Conservation (phyloP, 139 green algal species). For the Chlorella sorokiniana region DNA sequence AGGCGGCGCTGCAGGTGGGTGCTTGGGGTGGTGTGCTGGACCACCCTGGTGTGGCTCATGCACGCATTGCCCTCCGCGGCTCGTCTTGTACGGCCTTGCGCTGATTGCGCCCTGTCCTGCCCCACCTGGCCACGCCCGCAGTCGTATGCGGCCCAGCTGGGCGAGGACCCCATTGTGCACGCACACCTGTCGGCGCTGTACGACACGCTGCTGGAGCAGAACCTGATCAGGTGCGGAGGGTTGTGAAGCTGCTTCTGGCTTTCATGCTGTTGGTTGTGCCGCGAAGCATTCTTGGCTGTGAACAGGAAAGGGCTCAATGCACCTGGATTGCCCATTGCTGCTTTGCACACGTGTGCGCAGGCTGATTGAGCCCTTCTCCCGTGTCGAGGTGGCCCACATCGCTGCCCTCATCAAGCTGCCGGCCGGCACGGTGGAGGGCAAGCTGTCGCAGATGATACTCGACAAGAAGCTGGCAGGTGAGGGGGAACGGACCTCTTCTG, state of each 20-base stretch:
- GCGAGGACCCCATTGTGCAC: conserved; percentile 88
- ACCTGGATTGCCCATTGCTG: not conserved
- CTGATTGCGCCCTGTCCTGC: not conserved
- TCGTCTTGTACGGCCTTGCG: too few species aligned
- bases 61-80: not conserved
- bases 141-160: conserved; percentile 47
- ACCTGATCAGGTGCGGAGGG: conserved; percentile 50
- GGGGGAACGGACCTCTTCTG: not conserved
- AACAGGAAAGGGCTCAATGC: not conserved
- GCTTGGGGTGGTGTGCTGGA: not conserved
- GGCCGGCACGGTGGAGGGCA: conserved; percentile 79
- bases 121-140: conserved; percentile 6
- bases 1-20: conserved; percentile 49
- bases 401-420: conserved; percentile 91
- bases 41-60: not conserved
- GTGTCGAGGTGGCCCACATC: conserved; percentile 93
- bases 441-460: conserved; percentile 98
- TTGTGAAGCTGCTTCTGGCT: not conserved
- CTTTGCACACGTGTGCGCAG: conserved; percentile 21
- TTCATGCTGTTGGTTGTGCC: not conserved
- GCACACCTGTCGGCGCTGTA: conserved; percentile 83
- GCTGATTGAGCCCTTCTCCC: conserved; percentile 94
- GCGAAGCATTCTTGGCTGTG: not conserved
- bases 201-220: conserved; percentile 65
- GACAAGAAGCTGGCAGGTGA: conserved; percentile 94